phyloP scores from a whole-genome alignment of 805 yeast species.

The Lipomyces kockii region DNA sequence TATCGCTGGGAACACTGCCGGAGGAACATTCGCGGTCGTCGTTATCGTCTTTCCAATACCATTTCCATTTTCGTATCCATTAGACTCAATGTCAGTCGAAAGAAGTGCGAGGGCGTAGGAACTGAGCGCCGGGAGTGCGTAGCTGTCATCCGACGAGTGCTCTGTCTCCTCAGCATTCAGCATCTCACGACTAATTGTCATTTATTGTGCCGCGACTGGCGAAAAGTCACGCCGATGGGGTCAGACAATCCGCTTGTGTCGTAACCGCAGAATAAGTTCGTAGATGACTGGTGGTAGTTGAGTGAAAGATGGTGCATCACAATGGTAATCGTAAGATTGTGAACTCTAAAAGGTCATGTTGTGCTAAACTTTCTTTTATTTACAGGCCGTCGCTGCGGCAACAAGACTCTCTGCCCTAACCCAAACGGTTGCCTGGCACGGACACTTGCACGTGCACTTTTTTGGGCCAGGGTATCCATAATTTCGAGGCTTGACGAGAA shows the following conservation, averaged over 20 bases:
- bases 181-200: conserved; percentile 2
- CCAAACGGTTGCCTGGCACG: neutral
- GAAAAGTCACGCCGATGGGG: neutral
- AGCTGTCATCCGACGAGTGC: conserved; percentile 50
- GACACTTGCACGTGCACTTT: too few relatives aligned
- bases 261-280: neutral
- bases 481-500: too few relatives aligned
- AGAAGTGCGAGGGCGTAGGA: conserved; percentile 61
- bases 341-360: neutral
- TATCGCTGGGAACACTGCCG: conserved; percentile 35
- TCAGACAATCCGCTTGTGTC: neutral
- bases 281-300: neutral
- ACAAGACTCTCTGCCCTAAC: neutral
- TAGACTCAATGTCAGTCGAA: conserved; percentile 39
- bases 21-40: conserved; percentile 18
- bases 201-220: neutral
- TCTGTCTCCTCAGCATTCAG: conserved; percentile 21
- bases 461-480: too few relatives aligned
- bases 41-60: neutral
- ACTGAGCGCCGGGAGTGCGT: conserved; percentile 64
- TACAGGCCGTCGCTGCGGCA: neutral
- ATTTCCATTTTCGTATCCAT: neutral
- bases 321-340: neutral
- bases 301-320: neutral
- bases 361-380: neutral